A percentile compares a stretch with the other conserved stretches of the same genome.
phyloP scores from a whole-genome alignment of 2,329 filamentous ascomycete genomes.

The Ophiocordyceps camponoti-saundersi region DNA sequence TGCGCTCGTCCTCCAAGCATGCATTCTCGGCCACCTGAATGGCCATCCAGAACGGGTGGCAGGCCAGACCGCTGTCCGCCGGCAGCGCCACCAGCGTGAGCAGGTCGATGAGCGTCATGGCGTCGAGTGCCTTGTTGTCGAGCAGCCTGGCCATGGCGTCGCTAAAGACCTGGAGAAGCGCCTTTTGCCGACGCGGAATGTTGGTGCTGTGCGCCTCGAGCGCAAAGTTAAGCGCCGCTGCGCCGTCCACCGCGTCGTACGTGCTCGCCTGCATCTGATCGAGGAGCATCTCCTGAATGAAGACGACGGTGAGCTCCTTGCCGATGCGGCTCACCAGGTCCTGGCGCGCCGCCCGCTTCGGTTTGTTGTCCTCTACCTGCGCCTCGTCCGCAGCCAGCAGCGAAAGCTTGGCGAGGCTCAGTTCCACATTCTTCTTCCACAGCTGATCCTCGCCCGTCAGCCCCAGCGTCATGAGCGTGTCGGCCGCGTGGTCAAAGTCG shows the following conservation, averaged over 20 bases:
- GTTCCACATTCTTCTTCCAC: conserved; percentile 87
- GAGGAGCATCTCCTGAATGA: conserved; percentile 66
- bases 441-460: conserved; percentile 57
- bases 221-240: conserved; percentile 60
- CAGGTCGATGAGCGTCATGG: conserved; percentile 50
- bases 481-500: conserved; percentile 57
- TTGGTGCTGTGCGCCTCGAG: conserved; percentile 47
- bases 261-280: conserved; percentile 52
- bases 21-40: conserved; percentile 42
- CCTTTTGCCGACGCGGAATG: conserved; percentile 40
- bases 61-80: conserved; percentile 32
- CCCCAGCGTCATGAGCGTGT: conserved; percentile 54
- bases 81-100: conserved; percentile 54
- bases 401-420: conserved; percentile 75
- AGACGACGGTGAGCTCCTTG: conserved; percentile 48
- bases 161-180: conserved; percentile 54
- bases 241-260: conserved; percentile 57
- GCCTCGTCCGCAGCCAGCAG: conserved; percentile 44
- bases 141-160: conserved; percentile 54
- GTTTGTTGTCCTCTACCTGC: conserved; percentile 4
- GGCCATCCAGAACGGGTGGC: conserved; percentile 59
- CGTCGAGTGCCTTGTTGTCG: conserved; percentile 52
- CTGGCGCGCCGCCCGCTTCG: conserved; percentile 18
- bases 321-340: conserved; percentile 36
- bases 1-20: conserved; percentile 36